phyloP scores from a whole-genome alignment of 192 early-diverging fungal species.

The Lunasporangiospora selenospora region DNA sequence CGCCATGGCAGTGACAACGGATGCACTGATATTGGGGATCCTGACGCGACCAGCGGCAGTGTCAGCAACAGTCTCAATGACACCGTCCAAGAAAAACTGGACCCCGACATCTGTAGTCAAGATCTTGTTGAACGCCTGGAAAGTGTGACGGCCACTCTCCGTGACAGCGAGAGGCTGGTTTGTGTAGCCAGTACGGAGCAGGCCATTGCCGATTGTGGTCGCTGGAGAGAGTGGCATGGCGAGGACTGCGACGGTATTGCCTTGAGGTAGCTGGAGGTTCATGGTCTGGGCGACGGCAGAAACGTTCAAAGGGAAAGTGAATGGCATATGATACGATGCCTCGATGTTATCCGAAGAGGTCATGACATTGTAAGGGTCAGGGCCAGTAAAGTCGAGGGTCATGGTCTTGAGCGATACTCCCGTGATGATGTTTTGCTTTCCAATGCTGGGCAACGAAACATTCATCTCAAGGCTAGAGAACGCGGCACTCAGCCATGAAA shows the following conservation, averaged over 20 bases:
- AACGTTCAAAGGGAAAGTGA: slow-evolving; percentile 56
- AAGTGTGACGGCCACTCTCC: slow-evolving; percentile 32
- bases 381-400: slow-evolving; percentile 43
- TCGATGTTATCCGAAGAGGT: slow-evolving; percentile 31
- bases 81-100: slow-evolving; percentile 46
- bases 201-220: slow-evolving; percentile 36
- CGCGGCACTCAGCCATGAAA: slow-evolving; percentile 49
- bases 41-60: slow-evolving; percentile 55
- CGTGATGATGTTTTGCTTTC: slow-evolving; percentile 47
- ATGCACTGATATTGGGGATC: slow-evolving; percentile 50
- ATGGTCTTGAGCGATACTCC: slow-evolving; percentile 49
- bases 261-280: slow-evolving; percentile 18
- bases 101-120: slow-evolving; percentile 44
- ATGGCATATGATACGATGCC: slow-evolving; percentile 54
- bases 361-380: slow-evolving; percentile 46
- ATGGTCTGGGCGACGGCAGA: slow-evolving; percentile 50
- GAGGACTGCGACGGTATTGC: neutral
- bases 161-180: slow-evolving; percentile 40
- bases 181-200: slow-evolving; percentile 44
- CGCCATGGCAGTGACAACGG: slow-evolving; percentile 37
- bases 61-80: slow-evolving; percentile 39
- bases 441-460: slow-evolving; percentile 37
- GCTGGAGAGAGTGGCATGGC: slow-evolving; percentile 7
- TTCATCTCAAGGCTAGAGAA: slow-evolving; percentile 48
- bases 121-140: slow-evolving; percentile 51